Conservation (phyloP, 169 alveolate species). For the Plasmodium blacklocki region DNA sequence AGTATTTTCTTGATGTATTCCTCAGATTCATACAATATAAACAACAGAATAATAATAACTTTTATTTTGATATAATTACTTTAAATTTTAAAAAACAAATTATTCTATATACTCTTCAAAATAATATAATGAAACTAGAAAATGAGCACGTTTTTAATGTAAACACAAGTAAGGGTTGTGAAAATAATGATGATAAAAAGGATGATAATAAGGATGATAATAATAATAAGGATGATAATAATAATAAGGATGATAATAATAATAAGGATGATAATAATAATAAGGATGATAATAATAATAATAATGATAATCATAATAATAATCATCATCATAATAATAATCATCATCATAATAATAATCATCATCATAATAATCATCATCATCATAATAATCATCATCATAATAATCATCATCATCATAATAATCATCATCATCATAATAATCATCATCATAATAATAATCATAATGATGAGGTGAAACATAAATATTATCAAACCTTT, state of each 20-base stretch:
- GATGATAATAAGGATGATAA: background rate
- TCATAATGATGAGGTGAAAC: background rate
- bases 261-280: background rate
- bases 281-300: background rate
- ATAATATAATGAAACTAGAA: conserved; percentile 19
- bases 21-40: conserved; percentile 19
- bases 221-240: too few species aligned
- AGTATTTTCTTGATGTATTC: conserved; percentile 39
- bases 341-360: background rate
- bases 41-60: conserved; percentile 4
- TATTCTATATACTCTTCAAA: conserved; percentile 6
- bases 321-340: too few species aligned
- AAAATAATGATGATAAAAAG: background rate
- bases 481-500: conserved; percentile 8
- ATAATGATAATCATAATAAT: background rate
- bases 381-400: too few species aligned
- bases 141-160: background rate
- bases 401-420: background rate
- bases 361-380: too few species aligned
- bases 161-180: background rate
- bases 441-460: background rate
- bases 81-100: conserved; percentile 34
- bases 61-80: conserved; percentile 59
- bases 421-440: background rate
- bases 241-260: background rate